Evolutionary conservation across 495 filamentous ascomycete genomes (phyloP).

Genomic region (Neurospora sp.): DNA sequence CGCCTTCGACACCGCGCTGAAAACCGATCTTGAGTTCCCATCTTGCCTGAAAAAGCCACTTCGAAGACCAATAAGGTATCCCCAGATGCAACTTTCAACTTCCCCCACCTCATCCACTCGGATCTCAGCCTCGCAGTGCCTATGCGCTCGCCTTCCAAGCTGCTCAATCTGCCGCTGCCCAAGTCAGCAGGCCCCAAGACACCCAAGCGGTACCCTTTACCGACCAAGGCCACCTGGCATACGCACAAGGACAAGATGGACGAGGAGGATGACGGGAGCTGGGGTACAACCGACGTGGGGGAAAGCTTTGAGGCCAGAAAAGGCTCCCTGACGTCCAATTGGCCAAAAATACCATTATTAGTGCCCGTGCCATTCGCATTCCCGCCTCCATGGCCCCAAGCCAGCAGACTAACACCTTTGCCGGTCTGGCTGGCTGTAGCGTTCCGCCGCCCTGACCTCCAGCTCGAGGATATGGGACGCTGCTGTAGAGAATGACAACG

Average conservation of each 20-base stretch:
- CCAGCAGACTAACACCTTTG: neutral
- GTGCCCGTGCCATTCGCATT: too few species aligned
- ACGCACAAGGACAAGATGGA: neutral
- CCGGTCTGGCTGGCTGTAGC: too few species aligned
- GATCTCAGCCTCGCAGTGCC: neutral
- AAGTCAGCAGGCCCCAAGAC: neutral
- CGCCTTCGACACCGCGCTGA: neutral
- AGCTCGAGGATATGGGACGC: too few species aligned
- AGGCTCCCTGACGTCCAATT: neutral
- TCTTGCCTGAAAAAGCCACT: neutral
- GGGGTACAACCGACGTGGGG: neutral
- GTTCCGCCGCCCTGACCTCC: too few species aligned
- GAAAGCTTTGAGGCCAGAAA: neutral
- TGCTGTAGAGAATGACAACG: too few species aligned
- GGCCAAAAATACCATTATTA: neutral
- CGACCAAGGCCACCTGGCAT: neutral
- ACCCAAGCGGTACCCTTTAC: neutral
- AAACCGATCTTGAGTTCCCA: neutral
- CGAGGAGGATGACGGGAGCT: neutral
- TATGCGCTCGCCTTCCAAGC: neutral
- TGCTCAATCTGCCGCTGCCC: neutral
- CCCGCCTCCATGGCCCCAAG: too few species aligned
- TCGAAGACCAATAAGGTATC: neutral
- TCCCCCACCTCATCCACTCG: neutral
- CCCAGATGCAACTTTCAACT: neutral